Conservation (phyloP, 768 basidiomycete genomes). For the Dentipellis fragilis region DNA sequence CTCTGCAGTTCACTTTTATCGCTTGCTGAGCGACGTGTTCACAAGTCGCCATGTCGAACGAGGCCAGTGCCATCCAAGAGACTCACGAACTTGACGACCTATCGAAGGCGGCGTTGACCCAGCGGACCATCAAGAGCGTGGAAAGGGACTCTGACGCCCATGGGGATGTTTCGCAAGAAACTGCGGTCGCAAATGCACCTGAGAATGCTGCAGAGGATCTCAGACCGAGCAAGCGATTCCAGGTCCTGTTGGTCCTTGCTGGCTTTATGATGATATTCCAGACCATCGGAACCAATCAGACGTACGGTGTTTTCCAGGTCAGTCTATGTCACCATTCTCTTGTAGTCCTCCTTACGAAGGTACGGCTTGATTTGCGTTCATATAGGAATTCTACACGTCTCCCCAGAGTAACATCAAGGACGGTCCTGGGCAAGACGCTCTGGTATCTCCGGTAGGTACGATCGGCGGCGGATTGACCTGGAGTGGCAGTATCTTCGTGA, state of each 20-base stretch:
- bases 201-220: background rate
- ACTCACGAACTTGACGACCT: too few relatives aligned
- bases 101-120: too few relatives aligned
- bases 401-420: constrained; percentile 23
- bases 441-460: constrained; percentile 32
- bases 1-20: too few relatives aligned
- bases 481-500: constrained; percentile 36
- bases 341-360: too few relatives aligned
- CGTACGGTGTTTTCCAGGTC: constrained; percentile 35
- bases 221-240: constrained; percentile 25
- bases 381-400: constrained; percentile 36
- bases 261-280: constrained; percentile 37
- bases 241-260: constrained; percentile 26
- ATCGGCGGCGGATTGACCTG: constrained; percentile 35
- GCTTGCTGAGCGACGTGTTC: too few relatives aligned
- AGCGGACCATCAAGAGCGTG: too few relatives aligned
- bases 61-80: too few relatives aligned
- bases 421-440: constrained; percentile 27
- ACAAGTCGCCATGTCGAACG: too few relatives aligned
- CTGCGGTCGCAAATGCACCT: background rate
- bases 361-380: background rate
- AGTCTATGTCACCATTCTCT: background rate
- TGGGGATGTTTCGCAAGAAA: too few relatives aligned
- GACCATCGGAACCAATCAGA: constrained; percentile 32
- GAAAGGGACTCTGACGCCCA: too few relatives aligned